These are phyloP conservation scores for Parastagonospora avenae DNA, from an alignment of 2,329 filamentous ascomycete species.

Conservation along the genomic window DNA sequence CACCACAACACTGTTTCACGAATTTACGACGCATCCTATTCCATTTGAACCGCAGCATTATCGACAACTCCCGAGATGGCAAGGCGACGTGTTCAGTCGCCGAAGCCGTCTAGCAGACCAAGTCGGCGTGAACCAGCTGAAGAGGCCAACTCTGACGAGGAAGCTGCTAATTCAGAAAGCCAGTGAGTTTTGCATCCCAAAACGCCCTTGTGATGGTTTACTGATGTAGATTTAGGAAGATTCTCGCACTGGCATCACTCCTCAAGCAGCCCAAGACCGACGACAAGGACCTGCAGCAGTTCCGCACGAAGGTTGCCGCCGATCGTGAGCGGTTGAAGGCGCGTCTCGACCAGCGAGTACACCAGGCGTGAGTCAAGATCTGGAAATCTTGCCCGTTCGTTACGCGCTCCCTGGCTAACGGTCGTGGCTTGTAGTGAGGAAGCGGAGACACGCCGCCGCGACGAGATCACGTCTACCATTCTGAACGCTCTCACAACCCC, in stretches of 20 bases:
- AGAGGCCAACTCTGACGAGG: slow-evolving; percentile 9
- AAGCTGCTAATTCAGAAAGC: slow-evolving; percentile 23
- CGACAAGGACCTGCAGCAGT: slow-evolving; percentile 27
- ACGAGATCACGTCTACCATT: slow-evolving; percentile 27
- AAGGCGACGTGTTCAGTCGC: slow-evolving; percentile 10
- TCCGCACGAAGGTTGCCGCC: slow-evolving; percentile 21
- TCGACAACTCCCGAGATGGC: slow-evolving; percentile 13
- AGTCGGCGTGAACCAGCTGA: slow-evolving; percentile 4
- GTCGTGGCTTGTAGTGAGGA: slow-evolving; percentile 18
- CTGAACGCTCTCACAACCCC: slow-evolving; percentile 20
- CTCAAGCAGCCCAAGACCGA: slow-evolving; percentile 25
- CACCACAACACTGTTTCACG: neutral
- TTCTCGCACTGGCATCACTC: slow-evolving; percentile 21
- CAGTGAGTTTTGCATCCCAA: slow-evolving; percentile 21
- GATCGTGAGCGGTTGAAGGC: slow-evolving; percentile 21
- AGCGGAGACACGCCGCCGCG: slow-evolving; percentile 17
- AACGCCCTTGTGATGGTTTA: neutral
- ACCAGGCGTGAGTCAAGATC: slow-evolving; percentile 24
- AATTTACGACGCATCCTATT: neutral
- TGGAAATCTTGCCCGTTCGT: too few species aligned
- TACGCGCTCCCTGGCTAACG: neutral
- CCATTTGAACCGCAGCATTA: neutral
- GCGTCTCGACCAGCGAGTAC: slow-evolving; percentile 22
- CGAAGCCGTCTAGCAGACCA: neutral
- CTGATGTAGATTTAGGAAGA: slow-evolving; percentile 20